Conservation (phyloP, 805 yeast genomes). For the Kodamaea kakaduensis region DNA sequence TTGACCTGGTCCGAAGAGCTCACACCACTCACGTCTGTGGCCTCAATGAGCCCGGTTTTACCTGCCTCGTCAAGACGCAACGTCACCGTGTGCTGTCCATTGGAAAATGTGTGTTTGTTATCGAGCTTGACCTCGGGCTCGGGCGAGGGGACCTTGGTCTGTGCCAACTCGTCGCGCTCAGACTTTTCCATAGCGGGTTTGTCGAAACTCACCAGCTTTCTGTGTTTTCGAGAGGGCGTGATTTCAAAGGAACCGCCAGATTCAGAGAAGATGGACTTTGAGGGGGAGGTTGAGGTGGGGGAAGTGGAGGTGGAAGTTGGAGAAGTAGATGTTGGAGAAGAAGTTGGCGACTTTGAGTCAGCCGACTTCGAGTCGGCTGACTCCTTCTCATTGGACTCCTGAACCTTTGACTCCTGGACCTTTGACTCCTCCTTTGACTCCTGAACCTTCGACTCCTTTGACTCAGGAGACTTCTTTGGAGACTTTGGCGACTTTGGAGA, state of each 20-base stretch:
- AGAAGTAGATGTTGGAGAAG: too few relatives aligned
- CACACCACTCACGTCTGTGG: conserved; percentile 2
- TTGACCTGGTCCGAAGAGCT: conserved; percentile 7
- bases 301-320: too few relatives aligned
- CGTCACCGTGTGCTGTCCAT: conserved; percentile 6
- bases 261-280: background rate
- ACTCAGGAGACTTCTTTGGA: background rate
- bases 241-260: conserved; percentile 40
- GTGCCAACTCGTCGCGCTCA: conserved; percentile 4
- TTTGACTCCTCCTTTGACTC: too few relatives aligned
- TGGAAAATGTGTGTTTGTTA: conserved; percentile 1
- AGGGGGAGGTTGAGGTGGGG: too few relatives aligned
- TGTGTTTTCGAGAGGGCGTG: too few relatives aligned
- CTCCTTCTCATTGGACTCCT: too few relatives aligned
- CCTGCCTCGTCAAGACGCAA: conserved; percentile 6
- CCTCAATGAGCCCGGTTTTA: conserved; percentile 1
- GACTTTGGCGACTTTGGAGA: background rate
- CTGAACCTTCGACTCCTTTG: too few relatives aligned
- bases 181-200: conserved; percentile 7
- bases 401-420: too few relatives aligned
- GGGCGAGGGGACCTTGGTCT: background rate
- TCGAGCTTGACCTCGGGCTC: conserved; percentile 1
- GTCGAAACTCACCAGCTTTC: conserved; percentile 11
- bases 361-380: too few relatives aligned
- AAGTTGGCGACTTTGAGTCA: too few relatives aligned